Evolutionary conservation across 2,329 filamentous ascomycete genomes (phyloP), one percentile per base, ranked within the genome.

Genomic region (Ceratocystis alfenasii): DNA sequence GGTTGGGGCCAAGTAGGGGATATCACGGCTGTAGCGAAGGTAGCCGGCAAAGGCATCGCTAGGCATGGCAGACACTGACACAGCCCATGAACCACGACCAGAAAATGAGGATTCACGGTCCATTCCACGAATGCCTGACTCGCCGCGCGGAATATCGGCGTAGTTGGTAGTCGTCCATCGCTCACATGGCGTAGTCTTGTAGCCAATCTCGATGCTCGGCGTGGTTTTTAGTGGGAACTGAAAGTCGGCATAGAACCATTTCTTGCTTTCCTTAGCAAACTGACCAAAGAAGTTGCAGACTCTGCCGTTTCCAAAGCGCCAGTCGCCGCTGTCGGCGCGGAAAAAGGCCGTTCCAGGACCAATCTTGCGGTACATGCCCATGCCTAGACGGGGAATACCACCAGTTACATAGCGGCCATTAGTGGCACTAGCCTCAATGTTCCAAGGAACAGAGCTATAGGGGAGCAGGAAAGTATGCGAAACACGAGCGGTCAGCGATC

Each of bases 171-270:
- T 70, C 25, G 75, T 66, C 20, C 74, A 74, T 22, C 77, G 66
- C 46, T 74, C 71, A 68, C 72, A 65, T 1, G 71, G 67, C 50
- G 72, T 72, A 1, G 71, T 74, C 33, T 72, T 74, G 68, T 77
- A 79, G 1, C 78, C 77, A 1, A 78, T 33, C 67, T 80, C 78
- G 15, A 79, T 46, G 59, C 73, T 78, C 0, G 78, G 76, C 0
- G 75, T 68, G 0, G 70, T 69, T 50, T 71, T 69, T 25, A 71
- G 68, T 0, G 73, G 72, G 8, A 65, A 67, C 41, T 67, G 66
- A 10, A 72, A 71, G 20, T 72, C 71, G 3, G 73, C 66, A 62
- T 71, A 72, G 45, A 73, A 71, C 67, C 74, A 70, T 15, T 70
- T 71, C 17, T 70, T 70, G 28, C 72, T 73, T 25, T 75, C 66